Percentiles rank a stretch among this genome's conserved stretches.
Evolutionary conservation across 495 filamentous ascomycete genomes (phyloP).

Genomic region (Aspergillus ostianus): DNA sequence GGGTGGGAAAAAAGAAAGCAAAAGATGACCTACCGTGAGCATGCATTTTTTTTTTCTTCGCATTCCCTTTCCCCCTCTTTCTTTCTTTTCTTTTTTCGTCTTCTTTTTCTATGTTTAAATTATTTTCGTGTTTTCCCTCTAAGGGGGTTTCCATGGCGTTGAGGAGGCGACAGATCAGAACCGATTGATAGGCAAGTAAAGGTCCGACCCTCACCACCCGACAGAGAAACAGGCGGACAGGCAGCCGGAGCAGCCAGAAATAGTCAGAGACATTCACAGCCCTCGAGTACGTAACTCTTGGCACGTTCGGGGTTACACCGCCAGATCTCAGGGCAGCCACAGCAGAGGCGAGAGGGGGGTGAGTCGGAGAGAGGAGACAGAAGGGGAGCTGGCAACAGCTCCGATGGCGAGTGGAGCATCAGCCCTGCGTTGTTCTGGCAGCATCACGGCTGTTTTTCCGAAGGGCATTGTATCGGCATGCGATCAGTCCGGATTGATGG

Average conservation of each 20-base stretch:
- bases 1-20: not conserved
- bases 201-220: not conserved
- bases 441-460: not conserved
- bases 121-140: not conserved
- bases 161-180: not conserved
- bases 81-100: not conserved
- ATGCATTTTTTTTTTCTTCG: no score
- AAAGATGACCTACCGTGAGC: not conserved
- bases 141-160: not conserved
- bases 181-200: not conserved
- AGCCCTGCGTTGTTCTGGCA: slow-evolving; percentile 10
- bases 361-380: not conserved
- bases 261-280: not conserved
- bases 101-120: not conserved
- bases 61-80: not conserved
- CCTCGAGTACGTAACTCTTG: slow-evolving; percentile 10
- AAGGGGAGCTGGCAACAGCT: not conserved
- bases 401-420: slow-evolving; percentile 6
- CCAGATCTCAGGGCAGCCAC: slow-evolving; percentile 21
- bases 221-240: slow-evolving; percentile 3
- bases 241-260: slow-evolving; percentile 1
- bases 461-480: slow-evolving; percentile 8
- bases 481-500: not conserved
- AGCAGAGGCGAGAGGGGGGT: slow-evolving; percentile 7
- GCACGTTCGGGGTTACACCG: slow-evolving; percentile 16